Evolutionary conservation across 2,329 filamentous ascomycete genomes (phyloP), one percentile per base, ranked within the genome.

Genomic region (Fusarium pseudoanthophilum): DNA sequence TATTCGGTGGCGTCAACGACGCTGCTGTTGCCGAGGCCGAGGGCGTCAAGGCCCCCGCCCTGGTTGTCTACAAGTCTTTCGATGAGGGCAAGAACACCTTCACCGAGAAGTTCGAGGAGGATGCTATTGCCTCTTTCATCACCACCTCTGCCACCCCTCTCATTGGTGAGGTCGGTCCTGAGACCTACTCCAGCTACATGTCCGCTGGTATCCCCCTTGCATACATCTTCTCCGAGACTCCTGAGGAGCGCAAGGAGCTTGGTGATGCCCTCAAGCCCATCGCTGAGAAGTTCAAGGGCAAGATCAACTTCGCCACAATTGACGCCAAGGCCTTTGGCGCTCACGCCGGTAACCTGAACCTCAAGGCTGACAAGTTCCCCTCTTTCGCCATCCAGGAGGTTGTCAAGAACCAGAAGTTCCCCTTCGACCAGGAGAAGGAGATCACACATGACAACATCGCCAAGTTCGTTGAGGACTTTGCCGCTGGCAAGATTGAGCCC

Each of bases 311-410:
- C 83, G 96, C 95, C 75, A 98, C 95, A 80, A 98, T 99, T 79
- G 96, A 99, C 81, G 95, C 96, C 77, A 94, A 93, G 88, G 85
- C 93, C 69, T 99, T 97, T 81, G 96, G 96, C 82, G 95, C 95
- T 77, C 96, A 99, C 86, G 95, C 94, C 77, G 91, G 90, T 80
- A 99, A 99, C 91, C 90, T 99, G 78, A 99, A 99, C 91, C 93
- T 99, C 73, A 94, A 97, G 86, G 90, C 93, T 71, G 93, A 95
- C 87, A 93, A 94, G 84, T 99, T 97, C 92, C 96, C 96, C 71
- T 92, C 95, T 70, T 99, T 99, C 85, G 96, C 95, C 80, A 98
- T 99, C 83, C 96, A 99, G 87, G 94, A 98, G 82, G 94, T 92
- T 61, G 88, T 89, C 83, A 97, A 97, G 90, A 98, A 98, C 90